Conservation (phyloP, 257 asterid genomes). For the Solanum okadae region DNA sequence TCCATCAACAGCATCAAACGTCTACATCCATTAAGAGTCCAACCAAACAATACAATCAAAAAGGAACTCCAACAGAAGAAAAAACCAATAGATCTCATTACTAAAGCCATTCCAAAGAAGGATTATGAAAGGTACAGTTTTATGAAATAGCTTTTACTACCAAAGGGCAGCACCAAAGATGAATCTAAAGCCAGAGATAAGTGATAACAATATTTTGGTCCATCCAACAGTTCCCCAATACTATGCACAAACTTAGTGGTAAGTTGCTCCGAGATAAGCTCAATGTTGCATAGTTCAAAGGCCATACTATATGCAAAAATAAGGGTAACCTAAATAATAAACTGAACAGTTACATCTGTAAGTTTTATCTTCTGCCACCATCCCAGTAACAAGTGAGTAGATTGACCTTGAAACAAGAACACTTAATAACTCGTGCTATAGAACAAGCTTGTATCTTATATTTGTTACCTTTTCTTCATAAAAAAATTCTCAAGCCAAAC, state of each 20-base stretch:
- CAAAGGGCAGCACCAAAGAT: not conserved
- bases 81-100: not conserved
- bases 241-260: not conserved
- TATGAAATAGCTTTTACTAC: not conserved
- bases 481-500: not conserved
- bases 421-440: not conserved
- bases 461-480: not conserved
- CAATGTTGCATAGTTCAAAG: not conserved
- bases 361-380: not conserved
- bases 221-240: not conserved
- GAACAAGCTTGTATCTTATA: not conserved
- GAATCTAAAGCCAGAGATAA: not conserved
- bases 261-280: not conserved
- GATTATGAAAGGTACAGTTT: not conserved
- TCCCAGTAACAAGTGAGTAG: not conserved
- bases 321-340: not conserved
- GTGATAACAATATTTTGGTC: not conserved
- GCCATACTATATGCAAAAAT: not conserved
- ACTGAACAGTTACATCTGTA: not conserved
- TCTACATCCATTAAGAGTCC: slow-evolving; percentile 31
- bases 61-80: not conserved
- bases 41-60: not conserved
- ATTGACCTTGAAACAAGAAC: not conserved
- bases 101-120: not conserved
- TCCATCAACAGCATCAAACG: slow-evolving; percentile 97